phyloP scores from a whole-genome alignment of 345 rosid genomes.

The Citrus inodora region DNA sequence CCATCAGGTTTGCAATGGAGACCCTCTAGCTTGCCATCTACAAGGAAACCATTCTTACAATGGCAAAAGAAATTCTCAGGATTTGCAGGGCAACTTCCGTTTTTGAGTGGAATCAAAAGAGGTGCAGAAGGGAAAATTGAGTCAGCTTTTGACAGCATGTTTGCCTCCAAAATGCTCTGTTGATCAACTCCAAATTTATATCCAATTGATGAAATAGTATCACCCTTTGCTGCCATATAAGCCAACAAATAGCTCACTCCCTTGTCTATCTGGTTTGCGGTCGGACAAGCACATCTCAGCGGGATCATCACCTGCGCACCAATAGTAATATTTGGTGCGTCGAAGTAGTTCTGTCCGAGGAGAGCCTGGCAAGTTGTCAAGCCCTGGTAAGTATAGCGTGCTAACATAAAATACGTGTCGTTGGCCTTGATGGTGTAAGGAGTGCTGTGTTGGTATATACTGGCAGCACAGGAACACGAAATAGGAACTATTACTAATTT shows the following conservation, averaged over 20 bases:
- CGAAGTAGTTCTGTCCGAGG: slow-evolving; percentile 4
- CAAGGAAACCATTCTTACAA: background rate
- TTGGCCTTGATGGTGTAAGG: background rate
- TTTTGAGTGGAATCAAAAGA: slow-evolving; percentile 23
- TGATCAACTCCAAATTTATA: no score
- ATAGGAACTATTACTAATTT: slow-evolving; percentile 24
- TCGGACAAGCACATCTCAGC: slow-evolving; percentile 32
- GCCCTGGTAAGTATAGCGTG: slow-evolving; percentile 23
- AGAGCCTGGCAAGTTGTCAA: slow-evolving; percentile 26
- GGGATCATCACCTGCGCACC: slow-evolving; percentile 9
- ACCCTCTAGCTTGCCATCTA: background rate
- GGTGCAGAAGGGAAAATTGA: slow-evolving; percentile 12
- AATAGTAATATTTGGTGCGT: rapidly evolving
- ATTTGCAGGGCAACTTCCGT: slow-evolving; percentile 2
- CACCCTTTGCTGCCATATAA: no score
- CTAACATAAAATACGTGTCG: background rate
- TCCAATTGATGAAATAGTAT: no score
- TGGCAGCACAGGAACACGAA: slow-evolving; percentile 27
- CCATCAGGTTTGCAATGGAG: background rate
- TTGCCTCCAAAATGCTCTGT: no score
- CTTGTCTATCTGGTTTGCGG: slow-evolving; percentile 8
- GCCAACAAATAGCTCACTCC: background rate
- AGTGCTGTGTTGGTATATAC: slow-evolving; percentile 9
- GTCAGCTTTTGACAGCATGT: no score
- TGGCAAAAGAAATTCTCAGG: background rate